Evolutionary conservation across 2,329 filamentous ascomycete genomes (phyloP).

Genomic region (Cyphellophora attinorum): DNA sequence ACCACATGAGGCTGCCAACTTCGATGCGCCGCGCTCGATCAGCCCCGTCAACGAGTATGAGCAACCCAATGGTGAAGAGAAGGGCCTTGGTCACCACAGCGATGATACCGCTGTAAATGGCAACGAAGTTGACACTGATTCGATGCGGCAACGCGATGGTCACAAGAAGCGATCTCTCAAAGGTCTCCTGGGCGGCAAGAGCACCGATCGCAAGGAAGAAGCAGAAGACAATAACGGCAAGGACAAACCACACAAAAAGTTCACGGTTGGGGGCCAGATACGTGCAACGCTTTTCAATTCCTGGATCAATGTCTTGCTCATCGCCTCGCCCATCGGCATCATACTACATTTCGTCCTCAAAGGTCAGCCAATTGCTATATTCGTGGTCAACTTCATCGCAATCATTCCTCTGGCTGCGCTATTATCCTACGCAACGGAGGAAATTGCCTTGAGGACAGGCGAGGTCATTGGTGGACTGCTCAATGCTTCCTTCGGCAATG

Average conservation of each 20-base stretch:
- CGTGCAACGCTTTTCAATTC: conserved; percentile 68
- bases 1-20: conserved; percentile 3
- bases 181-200: background rate
- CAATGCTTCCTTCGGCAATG: conserved; percentile 87
- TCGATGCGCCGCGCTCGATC: conserved; percentile 8
- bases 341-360: conserved; percentile 58
- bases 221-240: conserved; percentile 16
- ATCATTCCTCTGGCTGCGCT: conserved; percentile 84
- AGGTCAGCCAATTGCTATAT: conserved; percentile 55
- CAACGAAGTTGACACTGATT: conserved; percentile 2
- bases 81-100: background rate
- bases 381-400: conserved; percentile 86
- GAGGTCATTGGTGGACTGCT: conserved; percentile 81
- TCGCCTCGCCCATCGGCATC: conserved; percentile 38
- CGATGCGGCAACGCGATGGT: conserved; percentile 7
- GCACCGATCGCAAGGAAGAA: background rate
- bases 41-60: conserved; percentile 9
- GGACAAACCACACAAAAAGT: conserved; percentile 22
- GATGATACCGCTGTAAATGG: conserved; percentile 1
- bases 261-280: conserved; percentile 56
- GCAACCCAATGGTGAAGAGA: background rate
- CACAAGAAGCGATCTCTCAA: conserved; percentile 3
- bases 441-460: conserved; percentile 67
- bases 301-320: conserved; percentile 74
- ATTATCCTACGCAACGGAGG: conserved; percentile 81